Evolutionary conservation across 495 filamentous ascomycete species (phyloP).

Genomic region (Haplographium delicatum): DNA sequence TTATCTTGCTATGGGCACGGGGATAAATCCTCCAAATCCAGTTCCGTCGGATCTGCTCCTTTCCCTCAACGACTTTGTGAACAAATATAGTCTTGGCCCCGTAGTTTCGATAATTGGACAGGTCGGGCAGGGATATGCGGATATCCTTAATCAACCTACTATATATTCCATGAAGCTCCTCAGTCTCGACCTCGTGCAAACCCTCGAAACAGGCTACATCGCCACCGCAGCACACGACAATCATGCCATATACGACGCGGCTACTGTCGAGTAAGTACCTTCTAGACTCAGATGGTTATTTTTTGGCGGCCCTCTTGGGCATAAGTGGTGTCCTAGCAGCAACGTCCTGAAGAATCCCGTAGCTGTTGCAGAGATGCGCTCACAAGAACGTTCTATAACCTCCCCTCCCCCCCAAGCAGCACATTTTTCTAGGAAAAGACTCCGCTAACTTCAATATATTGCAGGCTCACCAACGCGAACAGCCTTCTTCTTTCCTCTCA

Average conservation of each 20-base stretch:
- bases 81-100: slow-evolving; percentile 29
- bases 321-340: slow-evolving; percentile 28
- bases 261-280: slow-evolving; percentile 19
- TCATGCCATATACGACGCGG: slow-evolving; percentile 38
- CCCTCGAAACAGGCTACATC: slow-evolving; percentile 21
- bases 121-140: slow-evolving; percentile 14
- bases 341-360: slow-evolving; percentile 29
- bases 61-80: slow-evolving; percentile 29
- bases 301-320: no score
- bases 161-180: slow-evolving; percentile 26
- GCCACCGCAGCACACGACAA: slow-evolving; percentile 31
- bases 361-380: slow-evolving; percentile 22
- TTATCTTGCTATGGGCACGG: slow-evolving; percentile 17
- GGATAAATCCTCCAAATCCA: slow-evolving; percentile 28
- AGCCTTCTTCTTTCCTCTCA: no score
- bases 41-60: slow-evolving; percentile 29
- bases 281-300: no score
- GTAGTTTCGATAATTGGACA: slow-evolving; percentile 7
- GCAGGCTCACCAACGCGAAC: no score
- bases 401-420: no score
- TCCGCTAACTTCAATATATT: no score
- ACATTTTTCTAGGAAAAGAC: no score
- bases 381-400: no score
- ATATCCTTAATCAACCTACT: slow-evolving; percentile 21
- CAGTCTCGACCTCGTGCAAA: neutral